Conservation (phyloP, 2,329 filamentous ascomycete species). For the Aspergillus glaucus region DNA sequence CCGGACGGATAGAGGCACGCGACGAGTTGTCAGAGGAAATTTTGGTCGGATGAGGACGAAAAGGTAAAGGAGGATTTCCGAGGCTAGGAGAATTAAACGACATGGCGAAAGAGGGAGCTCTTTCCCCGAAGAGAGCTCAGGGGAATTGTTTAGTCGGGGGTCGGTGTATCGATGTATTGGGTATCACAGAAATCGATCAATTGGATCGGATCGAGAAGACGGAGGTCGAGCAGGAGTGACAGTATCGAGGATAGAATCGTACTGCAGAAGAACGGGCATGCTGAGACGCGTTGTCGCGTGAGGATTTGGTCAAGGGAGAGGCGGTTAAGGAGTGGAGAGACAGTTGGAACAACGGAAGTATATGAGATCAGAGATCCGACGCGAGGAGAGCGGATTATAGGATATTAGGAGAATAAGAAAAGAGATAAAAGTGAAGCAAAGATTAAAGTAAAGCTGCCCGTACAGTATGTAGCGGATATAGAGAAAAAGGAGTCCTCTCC, state of each 20-base stretch:
- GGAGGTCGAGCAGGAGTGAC: slow-evolving; percentile 23
- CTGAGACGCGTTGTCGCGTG: slow-evolving; percentile 23
- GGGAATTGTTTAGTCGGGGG: background rate
- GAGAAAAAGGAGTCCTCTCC: background rate
- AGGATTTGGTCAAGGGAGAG: background rate
- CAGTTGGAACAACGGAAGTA: background rate
- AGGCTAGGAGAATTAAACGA: slow-evolving; percentile 25
- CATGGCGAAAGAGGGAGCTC: slow-evolving; percentile 22
- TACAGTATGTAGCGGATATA: background rate
- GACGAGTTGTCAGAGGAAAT: slow-evolving; percentile 22
- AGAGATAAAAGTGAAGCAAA: background rate
- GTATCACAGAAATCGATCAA: background rate
- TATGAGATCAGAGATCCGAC: too few species aligned
- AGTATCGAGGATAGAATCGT: slow-evolving; percentile 19
- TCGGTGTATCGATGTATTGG: slow-evolving; percentile 8
- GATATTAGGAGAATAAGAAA: background rate
- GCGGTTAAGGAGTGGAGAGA: background rate
- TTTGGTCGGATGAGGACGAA: slow-evolving; percentile 24
- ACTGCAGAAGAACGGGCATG: slow-evolving; percentile 28
- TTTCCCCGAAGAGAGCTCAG: background rate
- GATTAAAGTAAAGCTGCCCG: background rate
- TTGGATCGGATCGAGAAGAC: background rate
- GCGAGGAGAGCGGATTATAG: background rate
- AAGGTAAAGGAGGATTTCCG: background rate
- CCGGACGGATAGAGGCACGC: slow-evolving; percentile 30